These are phyloP conservation scores for Tephrocybe rancida DNA, from an alignment of 768 basidiomycete species.

Conservation along the genomic window DNA sequence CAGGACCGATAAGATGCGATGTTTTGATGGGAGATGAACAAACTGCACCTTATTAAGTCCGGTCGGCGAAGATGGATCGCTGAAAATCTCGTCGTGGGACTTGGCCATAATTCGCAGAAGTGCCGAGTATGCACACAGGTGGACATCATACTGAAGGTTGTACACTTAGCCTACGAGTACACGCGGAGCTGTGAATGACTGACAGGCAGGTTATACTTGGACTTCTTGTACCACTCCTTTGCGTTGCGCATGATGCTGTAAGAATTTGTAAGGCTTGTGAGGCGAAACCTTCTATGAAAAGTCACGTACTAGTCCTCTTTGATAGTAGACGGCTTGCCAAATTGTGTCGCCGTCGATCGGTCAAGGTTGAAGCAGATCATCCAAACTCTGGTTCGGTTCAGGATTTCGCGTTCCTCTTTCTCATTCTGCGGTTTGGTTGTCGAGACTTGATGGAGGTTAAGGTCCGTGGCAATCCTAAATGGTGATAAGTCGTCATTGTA, in stretches of 20 bases:
- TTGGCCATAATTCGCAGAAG: slow-evolving; percentile 69
- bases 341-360: slow-evolving; percentile 84
- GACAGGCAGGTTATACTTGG: slow-evolving; percentile 61
- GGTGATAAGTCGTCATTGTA: background rate
- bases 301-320: slow-evolving; percentile 75
- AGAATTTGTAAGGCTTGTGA: background rate
- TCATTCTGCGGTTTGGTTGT: slow-evolving; percentile 67
- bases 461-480: slow-evolving; percentile 79
- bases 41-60: slow-evolving; percentile 68
- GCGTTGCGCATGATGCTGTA: slow-evolving; percentile 68
- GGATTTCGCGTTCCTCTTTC: slow-evolving; percentile 76
- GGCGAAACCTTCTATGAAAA: background rate
- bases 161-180: background rate
- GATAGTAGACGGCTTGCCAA: slow-evolving; percentile 88
- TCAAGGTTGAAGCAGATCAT: slow-evolving; percentile 90
- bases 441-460: slow-evolving; percentile 78
- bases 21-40: background rate
- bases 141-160: slow-evolving; percentile 63
- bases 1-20: slow-evolving; percentile 1
- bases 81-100: slow-evolving; percentile 80
- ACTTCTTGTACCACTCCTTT: slow-evolving; percentile 75
- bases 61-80: slow-evolving; percentile 64
- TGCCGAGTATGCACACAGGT: slow-evolving; percentile 73
- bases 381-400: slow-evolving; percentile 89
- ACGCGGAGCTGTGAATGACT: slow-evolving; percentile 9